These are phyloP conservation scores for Tricholoma sp. DNA, from an alignment of 768 basidiomycete species.

Conservation along the genomic window DNA sequence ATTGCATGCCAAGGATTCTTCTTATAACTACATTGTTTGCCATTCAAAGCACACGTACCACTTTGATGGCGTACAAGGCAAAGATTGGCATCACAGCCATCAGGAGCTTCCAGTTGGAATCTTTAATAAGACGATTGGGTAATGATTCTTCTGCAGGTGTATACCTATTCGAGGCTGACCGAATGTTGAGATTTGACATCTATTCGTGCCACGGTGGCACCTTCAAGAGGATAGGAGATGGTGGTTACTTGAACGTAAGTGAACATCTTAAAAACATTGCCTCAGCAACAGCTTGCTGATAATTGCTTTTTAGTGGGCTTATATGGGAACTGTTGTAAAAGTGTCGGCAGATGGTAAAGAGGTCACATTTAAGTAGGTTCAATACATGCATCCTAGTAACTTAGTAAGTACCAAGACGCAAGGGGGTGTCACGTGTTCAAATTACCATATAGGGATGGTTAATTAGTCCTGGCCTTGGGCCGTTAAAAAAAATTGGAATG, in stretches of 20 bases:
- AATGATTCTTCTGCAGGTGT: neutral
- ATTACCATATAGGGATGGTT: too few relatives aligned
- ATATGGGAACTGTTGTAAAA: constrained; percentile 4
- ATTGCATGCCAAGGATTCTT: neutral
- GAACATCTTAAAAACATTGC: neutral
- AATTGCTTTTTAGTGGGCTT: constrained; percentile 10
- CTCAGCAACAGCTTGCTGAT: neutral
- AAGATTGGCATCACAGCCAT: constrained; percentile 21
- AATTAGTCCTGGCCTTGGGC: neutral
- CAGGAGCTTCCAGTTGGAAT: constrained; percentile 18
- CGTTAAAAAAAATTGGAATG: neutral
- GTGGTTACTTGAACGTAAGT: constrained; percentile 21
- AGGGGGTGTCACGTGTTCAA: neutral
- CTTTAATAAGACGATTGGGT: constrained; percentile 13
- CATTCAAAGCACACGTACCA: constrained; percentile 12
- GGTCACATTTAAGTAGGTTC: neutral
- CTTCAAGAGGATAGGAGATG: constrained; percentile 15
- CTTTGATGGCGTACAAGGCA: constrained; percentile 15
- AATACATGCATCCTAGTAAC: neutral
- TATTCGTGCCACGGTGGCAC: constrained; percentile 17
- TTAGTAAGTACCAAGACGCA: too few relatives aligned
- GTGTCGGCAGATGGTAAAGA: constrained; percentile 1
- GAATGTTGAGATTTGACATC: constrained; percentile 15
- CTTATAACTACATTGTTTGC: constrained; percentile 11
- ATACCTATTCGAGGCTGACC: neutral